Base-by-base conservation (phyloP, 371 early-diverging fungal genomes). In the Circinella minor region DNA sequence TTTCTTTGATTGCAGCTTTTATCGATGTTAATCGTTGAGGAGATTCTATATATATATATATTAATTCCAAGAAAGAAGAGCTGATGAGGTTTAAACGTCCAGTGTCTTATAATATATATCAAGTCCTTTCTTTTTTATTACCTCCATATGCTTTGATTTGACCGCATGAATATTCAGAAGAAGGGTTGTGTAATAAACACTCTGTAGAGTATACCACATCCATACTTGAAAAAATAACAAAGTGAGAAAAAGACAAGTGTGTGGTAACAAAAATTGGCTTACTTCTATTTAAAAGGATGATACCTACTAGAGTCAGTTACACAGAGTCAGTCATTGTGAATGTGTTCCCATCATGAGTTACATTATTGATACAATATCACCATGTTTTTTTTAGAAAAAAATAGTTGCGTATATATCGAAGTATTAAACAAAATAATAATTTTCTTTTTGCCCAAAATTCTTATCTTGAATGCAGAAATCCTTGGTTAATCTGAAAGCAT, bases 181-280 rank as follows among this genome's bases (percentile, higher is more conserved):
- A 60, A 27, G 84, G 84, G 51, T 79, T 76, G 65, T 84, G 84
- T 55, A 77, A 65, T 27, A 82, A 67, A 36, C 78, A 80, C 34
- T 78, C 75, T 7, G 77, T 71, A 49, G 74, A 74, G 68, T 82
- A 84, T 62, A 82, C 73, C n/a, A 84, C 82, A 59, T 84, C 73
- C 79, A 84, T 82, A 7, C 8, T 51, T 1, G 27, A 27, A 27
- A 27, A 27, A 27, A 27, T 27, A 27, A 2, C 27, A 27, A 27
- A 27, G 27, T 27, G 27, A 27, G 7, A 13, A 13, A 51, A 51
- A 17, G 36, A 61, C 15, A 61, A 51, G 51, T 43, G 11, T 43
- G 43, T 9, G 11, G 11, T 43, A 11, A 43, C 6, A 43, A 11
- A 43, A 43, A 43, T 1, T 43, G 43, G 43, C 11, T 3, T 3